phyloP scores from a whole-genome alignment of 495 filamentous ascomycete genomes.

The Aspergillus conjunctus region DNA sequence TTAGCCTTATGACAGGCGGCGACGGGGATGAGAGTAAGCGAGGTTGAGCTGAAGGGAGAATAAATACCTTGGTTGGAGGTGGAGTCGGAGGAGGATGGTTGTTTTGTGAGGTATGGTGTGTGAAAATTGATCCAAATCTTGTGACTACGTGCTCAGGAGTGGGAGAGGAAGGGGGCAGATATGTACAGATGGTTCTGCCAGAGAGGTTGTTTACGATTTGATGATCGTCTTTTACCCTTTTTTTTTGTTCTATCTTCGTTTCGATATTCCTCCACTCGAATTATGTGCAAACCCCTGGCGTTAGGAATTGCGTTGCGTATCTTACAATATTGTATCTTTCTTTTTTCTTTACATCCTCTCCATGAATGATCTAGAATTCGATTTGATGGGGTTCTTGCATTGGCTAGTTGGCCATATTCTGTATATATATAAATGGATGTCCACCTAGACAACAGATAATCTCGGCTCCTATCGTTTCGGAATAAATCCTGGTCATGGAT shows the following conservation, averaged over 20 bases:
- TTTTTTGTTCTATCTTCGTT: not conserved
- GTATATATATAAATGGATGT: not conserved
- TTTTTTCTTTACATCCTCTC: conserved; percentile 18
- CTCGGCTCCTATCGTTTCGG: not conserved
- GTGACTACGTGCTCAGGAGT: too few species aligned
- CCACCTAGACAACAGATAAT: not conserved
- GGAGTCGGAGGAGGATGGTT: too few species aligned
- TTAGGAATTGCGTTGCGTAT: conserved; percentile 17
- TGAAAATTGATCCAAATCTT: too few species aligned
- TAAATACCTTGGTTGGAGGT: too few species aligned
- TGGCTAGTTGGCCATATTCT: not conserved
- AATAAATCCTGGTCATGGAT: too few species aligned
- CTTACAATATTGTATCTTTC: not conserved
- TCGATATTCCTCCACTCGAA: not conserved
- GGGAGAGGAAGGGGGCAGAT: too few species aligned
- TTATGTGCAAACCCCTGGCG: conserved; percentile 13
- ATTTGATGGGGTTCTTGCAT: not conserved
- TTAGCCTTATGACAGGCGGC: too few species aligned
- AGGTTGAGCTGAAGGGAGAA: too few species aligned
- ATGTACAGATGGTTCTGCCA: too few species aligned
- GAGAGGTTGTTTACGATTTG: not conserved
- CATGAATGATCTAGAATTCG: not conserved
- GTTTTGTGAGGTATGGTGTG: too few species aligned
- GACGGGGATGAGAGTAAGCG: too few species aligned
- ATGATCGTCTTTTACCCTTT: not conserved